Percentiles rank a stretch among this genome's conserved stretches.
Conservation (phyloP, 225 moss, liverwort and hornwort species). For the Rhytidiadelphus loreus region DNA sequence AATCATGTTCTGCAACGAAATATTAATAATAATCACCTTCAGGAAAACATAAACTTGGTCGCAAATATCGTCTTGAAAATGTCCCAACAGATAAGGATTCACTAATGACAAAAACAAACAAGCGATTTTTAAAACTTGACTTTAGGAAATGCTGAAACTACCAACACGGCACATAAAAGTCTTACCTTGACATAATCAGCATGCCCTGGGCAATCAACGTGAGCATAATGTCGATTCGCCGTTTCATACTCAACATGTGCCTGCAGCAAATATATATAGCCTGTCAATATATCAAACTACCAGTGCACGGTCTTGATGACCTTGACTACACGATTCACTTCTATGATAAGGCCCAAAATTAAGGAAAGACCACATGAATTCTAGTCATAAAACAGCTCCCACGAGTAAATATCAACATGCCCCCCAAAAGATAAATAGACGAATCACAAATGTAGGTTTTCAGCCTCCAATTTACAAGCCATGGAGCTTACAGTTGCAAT, state of each 20-base stretch:
- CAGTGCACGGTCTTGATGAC: background rate
- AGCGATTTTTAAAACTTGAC: background rate
- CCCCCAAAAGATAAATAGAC: background rate
- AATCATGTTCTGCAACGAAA: slow-evolving; percentile 61
- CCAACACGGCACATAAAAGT: background rate
- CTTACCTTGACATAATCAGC: slow-evolving; percentile 82
- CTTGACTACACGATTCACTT: background rate
- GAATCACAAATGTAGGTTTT: background rate
- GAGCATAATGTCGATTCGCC: slow-evolving; percentile 59
- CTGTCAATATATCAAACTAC: background rate
- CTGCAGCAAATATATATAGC: background rate
- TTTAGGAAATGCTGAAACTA: background rate
- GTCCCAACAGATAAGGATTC: background rate
- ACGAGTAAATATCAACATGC: background rate
- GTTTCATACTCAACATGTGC: slow-evolving; percentile 91
- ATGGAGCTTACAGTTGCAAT: slow-evolving; percentile 56
- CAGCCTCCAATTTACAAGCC: background rate
- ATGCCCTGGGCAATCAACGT: slow-evolving; percentile 85
- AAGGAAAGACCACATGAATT: background rate
- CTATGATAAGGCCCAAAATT: background rate
- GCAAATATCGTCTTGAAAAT: background rate
- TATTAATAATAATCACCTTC: background rate
- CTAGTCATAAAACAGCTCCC: background rate
- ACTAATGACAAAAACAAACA: background rate
- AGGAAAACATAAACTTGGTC: background rate